Base-by-base conservation (phyloP, 257 asterid species). In the Rauvolfia tetraphylla region DNA sequence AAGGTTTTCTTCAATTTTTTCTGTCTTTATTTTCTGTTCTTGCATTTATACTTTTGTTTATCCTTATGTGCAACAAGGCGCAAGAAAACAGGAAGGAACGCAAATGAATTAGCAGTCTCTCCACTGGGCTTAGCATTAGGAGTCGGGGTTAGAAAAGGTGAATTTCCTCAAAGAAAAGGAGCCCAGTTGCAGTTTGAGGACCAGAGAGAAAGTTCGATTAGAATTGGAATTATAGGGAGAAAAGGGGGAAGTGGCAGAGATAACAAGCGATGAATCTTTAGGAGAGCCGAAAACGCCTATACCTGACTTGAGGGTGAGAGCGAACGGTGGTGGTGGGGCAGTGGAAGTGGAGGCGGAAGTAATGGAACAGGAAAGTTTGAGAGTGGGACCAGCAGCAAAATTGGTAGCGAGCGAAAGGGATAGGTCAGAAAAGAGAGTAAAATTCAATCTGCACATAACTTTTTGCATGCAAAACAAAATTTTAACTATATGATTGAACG, bases 221-320 rank as follows among this genome's bases (percentile, higher is more conserved):
- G 89, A 88, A 65, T 74, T 71, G 73, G 87, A 86, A 51, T 80
- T 82, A 4, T 85, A 69, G 1, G 96, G 96, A 76, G 88, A 84
- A 84, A 89, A 90, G 53, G 97, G 85, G 83, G 92, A 89, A 72
- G 84, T 81, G 65, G 97, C 98, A 33, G 96, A 87, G 77, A 93
- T 87, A 54, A 86, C 76, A 57, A 93, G 88, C 23, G 97, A 97
- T 18, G 97, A 92, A 74, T 84, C 86, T 49, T 78, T 88, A 31
- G 98, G 96, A 25, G 98, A 93, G 20, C 98, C 98, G 65, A 85
- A 90, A 36, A 89, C 80, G 38, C 98, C 97, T n/a, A 91, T 87
- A 39, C 97, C 97, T 14, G 98, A 93, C 82, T 88, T 93, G 51
- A 92, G 92, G 0, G 94, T 76, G 34, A 92, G 90, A 22, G 84